Base-by-base conservation (phyloP, 2,329 filamentous ascomycete genomes). In the Monosporascus sp. region DNA sequence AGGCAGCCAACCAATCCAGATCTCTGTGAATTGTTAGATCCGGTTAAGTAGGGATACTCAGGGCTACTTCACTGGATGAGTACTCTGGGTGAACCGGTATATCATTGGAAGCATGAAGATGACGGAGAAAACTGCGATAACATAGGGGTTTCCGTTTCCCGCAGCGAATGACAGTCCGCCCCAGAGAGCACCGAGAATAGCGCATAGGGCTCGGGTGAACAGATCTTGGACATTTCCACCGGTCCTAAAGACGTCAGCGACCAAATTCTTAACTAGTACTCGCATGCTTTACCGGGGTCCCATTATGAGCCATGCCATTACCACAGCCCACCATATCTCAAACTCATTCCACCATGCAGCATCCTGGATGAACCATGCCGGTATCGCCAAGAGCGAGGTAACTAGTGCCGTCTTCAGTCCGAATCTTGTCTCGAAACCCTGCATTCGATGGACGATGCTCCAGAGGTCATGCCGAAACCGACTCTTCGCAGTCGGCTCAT, bases 101-200 rank as follows among this genome's bases (percentile, higher is more conserved):
- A 82, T 67, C 80, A 82, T 82, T 0, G 81, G 81, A n/a, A 80
- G 59, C 77, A 83, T 81, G 59, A 76, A 84, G 6, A 83, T 68
- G 3, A 72, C 70, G 15, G 79, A 75, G 64, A 84, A 83, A 0
- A 72, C 74, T 4, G 75, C 79, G 65, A 82, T 74, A 2, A 83
- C 73, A 58, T 76, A 81, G 0, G 78, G 78, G 58, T 77, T 82
- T 6, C 80, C 80, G 42, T 75, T 58, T 3, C 72, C 74, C 14
- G 77, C 78, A 6, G 72, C 74, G 60, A 76, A 79, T 0, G 78
- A 73, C 39, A 81, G 63, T 8, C 74, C 80, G 6, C 74, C 77
- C 81, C 81, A 84, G 1, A 77, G 61, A 20, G 80, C 77, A 15
- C 81, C 81, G 5, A 83, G 64, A 15, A 78, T 65, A 3, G 72